Evolutionary conservation across 1,139 yeast species (phyloP), one percentile per base, ranked within the genome.

Genomic region (Magnusiomyces tetraspermus): DNA sequence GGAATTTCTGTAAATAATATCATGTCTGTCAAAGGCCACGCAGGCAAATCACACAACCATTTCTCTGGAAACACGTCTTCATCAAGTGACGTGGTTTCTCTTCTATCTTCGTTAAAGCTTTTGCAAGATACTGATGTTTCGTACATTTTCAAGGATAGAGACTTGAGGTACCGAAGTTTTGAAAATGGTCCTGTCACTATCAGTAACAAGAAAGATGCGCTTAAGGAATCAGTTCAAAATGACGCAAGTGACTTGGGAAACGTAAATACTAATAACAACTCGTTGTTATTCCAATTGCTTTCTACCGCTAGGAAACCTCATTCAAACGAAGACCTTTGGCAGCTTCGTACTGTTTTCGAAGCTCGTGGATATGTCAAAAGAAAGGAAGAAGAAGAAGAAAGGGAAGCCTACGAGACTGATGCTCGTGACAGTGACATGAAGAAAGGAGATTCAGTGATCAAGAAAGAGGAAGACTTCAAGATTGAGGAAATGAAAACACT

Each of bases 401-500:
- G 8, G 17, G 24, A 17, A 24, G 23, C 5, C 24, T 19, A 21
- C 21, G 42, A 38, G 22, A 21, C 21, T 31, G 36, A 22, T 3
- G 19, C 10, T 13, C 26, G 45, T 22, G 17, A 42, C 4, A 28
- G 5, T 21, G 19, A 23, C 10, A 10, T 17, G 6, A 37, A 42
- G n/a, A 15, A 19, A 8, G 8, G 19, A 19, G 24, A 40, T 8
- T 22, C 8, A 17, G 24, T 38, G 5, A n/a, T 38, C 11, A 38
- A 19, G 8, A 24, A 38, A 17, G 42, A 38, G 10, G 42, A 38
- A 17, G 42, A 45, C n/a, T 38, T 38, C 15, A 38, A 52, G 33
- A 49, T 54, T 24, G 55, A 52, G n/a, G 57, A 54, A 43, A 44
- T 54, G 48, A 54, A 54, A 33, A 37, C 54, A 1, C 21, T 50